Conservation (phyloP, 192 early-diverging fungal genomes). For the Fimicolochytrium jonesii region DNA sequence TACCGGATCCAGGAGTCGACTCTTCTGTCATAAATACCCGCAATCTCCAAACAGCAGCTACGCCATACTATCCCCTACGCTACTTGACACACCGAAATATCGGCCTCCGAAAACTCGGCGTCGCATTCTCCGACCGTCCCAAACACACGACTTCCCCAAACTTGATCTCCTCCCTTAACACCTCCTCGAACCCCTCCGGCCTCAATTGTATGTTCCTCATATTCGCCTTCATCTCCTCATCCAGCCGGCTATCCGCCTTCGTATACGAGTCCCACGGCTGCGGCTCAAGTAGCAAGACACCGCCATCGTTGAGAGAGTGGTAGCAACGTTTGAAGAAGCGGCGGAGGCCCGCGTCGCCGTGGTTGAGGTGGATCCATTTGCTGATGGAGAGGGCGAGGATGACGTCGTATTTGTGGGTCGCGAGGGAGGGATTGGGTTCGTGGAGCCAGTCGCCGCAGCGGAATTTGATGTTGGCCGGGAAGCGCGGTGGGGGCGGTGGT, state of each 20-base stretch:
- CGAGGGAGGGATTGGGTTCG: conserved; percentile 21
- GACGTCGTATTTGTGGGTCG: conserved; percentile 49
- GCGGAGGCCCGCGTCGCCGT: conserved; percentile 65
- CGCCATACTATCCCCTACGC: too few relatives aligned
- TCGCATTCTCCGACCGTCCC: not conserved
- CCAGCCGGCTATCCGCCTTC: conserved; percentile 24
- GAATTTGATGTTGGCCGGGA: conserved; percentile 63
- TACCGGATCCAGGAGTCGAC: too few relatives aligned
- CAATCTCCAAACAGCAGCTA: too few relatives aligned
- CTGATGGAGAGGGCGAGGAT: conserved; percentile 66
- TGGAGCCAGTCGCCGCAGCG: conserved; percentile 57
- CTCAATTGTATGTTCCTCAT: conserved; percentile 10
- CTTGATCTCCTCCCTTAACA: not conserved
- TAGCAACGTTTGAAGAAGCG: conserved; percentile 66
- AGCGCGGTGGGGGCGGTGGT: conserved; percentile 17
- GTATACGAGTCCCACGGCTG: conserved; percentile 56
- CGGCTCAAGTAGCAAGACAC: conserved; percentile 67
- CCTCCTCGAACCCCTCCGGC: conserved; percentile 9
- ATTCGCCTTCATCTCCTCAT: conserved; percentile 1
- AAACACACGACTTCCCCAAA: not conserved
- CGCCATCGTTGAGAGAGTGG: conserved; percentile 48
- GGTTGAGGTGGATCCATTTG: conserved; percentile 80
- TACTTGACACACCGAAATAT: conserved; percentile 9
- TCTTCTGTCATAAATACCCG: too few relatives aligned
- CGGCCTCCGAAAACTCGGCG: not conserved